Conservation (phyloP, 495 filamentous ascomycete species). For the Penicillium canescens region DNA sequence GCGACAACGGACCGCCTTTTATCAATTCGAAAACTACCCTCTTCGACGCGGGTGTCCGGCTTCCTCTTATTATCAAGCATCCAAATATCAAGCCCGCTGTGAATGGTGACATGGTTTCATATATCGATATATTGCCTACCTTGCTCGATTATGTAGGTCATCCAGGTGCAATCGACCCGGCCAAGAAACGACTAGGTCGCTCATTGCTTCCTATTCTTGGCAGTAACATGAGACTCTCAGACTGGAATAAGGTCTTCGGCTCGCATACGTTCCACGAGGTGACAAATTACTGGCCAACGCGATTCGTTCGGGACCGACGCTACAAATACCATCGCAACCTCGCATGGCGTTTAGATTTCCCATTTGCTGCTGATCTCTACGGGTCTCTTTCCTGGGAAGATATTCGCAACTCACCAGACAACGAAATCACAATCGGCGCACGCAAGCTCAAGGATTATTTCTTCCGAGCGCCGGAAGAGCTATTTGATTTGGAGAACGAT, state of each 20-base stretch:
- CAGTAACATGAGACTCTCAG: conserved; percentile 14
- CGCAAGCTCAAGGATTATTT: conserved; percentile 38
- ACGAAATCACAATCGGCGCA: conserved; percentile 34
- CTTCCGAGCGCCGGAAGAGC: conserved; percentile 39
- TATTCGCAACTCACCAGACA: conserved; percentile 33
- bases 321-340: conserved; percentile 52
- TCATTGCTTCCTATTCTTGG: conserved; percentile 40
- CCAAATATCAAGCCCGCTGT: conserved; percentile 21
- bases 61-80: conserved; percentile 39
- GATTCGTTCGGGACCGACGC: conserved; percentile 36
- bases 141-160: conserved; percentile 39
- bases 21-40: conserved; percentile 50
- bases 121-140: conserved; percentile 46
- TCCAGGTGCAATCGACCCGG: conserved; percentile 1
- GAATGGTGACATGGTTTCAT: conserved; percentile 46
- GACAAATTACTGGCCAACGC: conserved; percentile 49
- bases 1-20: conserved; percentile 50
- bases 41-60: conserved; percentile 45
- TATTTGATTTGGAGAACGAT: conserved; percentile 42
- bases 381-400: conserved; percentile 43
- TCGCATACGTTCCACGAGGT: conserved; percentile 53
- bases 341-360: conserved; percentile 47
- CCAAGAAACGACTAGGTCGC: conserved; percentile 17
- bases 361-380: conserved; percentile 46
- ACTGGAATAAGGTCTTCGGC: conserved; percentile 37